Percentiles rank a stretch among this genome's conserved stretches.
phyloP scores from a whole-genome alignment of 1,284 basidiomycete species.

The Porodaedalea pini region DNA sequence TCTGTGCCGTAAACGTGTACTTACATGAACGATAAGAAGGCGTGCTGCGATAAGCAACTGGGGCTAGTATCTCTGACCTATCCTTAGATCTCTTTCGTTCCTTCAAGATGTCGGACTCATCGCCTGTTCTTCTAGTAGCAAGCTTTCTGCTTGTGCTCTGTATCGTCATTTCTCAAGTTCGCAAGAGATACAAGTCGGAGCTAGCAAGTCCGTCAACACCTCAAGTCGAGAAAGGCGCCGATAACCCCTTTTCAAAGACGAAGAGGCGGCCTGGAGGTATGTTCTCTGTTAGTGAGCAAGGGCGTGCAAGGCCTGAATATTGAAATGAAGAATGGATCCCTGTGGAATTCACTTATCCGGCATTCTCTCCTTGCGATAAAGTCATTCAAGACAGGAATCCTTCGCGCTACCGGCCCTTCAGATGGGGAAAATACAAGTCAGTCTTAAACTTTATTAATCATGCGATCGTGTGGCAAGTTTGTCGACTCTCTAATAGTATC shows the following conservation, averaged over 20 bases:
- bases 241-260: not conserved
- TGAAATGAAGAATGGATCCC: constrained; percentile 44
- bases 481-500: constrained; percentile 39
- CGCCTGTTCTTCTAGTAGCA: not conserved
- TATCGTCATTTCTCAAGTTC: not conserved
- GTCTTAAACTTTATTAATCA: constrained; percentile 27
- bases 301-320: not conserved
- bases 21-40: not conserved
- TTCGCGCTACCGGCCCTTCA: constrained; percentile 61
- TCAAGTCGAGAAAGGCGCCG: not conserved
- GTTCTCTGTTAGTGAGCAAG: not conserved
- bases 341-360: constrained; percentile 49
- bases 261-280: constrained; percentile 5
- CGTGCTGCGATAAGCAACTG: not conserved
- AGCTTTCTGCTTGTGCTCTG: not conserved
- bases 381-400: constrained; percentile 26
- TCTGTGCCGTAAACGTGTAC: no score
- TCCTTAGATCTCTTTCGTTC: not conserved
- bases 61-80: not conserved
- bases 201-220: not conserved
- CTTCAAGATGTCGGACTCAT: not conserved
- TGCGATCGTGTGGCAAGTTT: not conserved
- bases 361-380: constrained; percentile 27
- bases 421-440: constrained; percentile 60
- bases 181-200: not conserved